Conservation (phyloP, 2,329 filamentous ascomycete species). For the Rachicladosporium sp. region DNA sequence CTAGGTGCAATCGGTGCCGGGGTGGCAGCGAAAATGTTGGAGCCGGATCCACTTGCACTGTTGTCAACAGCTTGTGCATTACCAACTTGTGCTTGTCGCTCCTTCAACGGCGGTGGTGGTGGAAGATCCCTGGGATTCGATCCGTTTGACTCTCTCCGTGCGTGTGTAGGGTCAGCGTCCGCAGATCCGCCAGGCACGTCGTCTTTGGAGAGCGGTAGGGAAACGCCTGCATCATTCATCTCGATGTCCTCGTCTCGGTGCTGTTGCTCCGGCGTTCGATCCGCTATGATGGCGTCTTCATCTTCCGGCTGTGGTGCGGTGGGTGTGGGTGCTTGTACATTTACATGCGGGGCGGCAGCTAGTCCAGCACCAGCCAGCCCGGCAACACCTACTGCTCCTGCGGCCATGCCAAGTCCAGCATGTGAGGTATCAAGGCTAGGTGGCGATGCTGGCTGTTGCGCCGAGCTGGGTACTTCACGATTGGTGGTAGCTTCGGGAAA, state of each 20-base stretch:
- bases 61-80: conserved; percentile 9
- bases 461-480: no score
- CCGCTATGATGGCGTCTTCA: conserved; percentile 28
- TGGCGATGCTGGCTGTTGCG: neutral
- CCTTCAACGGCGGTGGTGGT: conserved; percentile 42
- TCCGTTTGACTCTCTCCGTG: conserved; percentile 16
- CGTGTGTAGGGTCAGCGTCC: conserved; percentile 2
- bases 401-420: neutral
- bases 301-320: conserved; percentile 24
- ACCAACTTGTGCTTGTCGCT: conserved; percentile 23
- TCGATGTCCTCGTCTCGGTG: conserved; percentile 44
- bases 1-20: conserved; percentile 6
- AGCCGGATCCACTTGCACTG: conserved; percentile 1
- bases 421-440: conserved; percentile 8
- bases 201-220: conserved; percentile 34
- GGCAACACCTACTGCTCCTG: neutral
- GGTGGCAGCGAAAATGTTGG: conserved; percentile 2
- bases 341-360: conserved; percentile 23
- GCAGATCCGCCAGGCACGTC: conserved; percentile 15
- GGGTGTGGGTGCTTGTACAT: conserved; percentile 35
- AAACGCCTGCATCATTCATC: conserved; percentile 48
- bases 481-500: conserved; percentile 5
- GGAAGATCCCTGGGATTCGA: conserved; percentile 26
- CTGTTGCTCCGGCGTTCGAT: conserved; percentile 38
- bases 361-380: conserved; percentile 1